Base-by-base conservation (phyloP, 83 land plant genomes). In the Picea abies region DNA sequence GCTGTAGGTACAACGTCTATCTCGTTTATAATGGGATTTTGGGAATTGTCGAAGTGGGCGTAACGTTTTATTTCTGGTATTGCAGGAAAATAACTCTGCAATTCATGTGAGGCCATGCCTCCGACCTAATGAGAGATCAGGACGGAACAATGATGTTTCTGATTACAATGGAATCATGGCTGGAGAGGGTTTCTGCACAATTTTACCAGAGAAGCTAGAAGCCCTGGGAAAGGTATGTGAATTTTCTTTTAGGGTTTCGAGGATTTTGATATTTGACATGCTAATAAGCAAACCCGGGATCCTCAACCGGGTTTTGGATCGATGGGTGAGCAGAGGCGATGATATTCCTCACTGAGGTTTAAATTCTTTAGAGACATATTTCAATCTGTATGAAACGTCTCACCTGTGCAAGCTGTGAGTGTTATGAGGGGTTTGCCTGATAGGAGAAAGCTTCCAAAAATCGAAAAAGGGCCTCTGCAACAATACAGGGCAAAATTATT, bases 1-100 rank as follows among this genome's bases (percentile, higher is more conserved):
- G 12, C 80, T 93, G 91, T 93, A 89, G 90, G 93, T 90, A 86
- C 79, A 77, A 35, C 26, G 25, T 14, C 29, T 7, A 4, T 37
- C 41, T 71, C 2, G 23, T 37, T 70, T 17, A 14, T 11, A 20
- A 8, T 71, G 41, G 75, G 47, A 17, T 71, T 39, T 39, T 39
- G 47, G 41, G 49, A 39, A 39, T 37, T 71, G 3, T 71, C 3
- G 76, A 37, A 3, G 49, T 39, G 76, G 76, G 12, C n/a, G 20
- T 71, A 1, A 71, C 16, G 76, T 39, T 71, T 70, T 71, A 19
- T 8, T 19, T 17, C 3, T 44, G 4, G 22, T 39, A 3, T 71
- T 39, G 52, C 76, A 71, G 76, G 23, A 71, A 56, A 56, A 56
- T 56, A 56, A 56, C 3, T 56, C 14, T 12, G 15, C 14, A 56